phyloP scores from a whole-genome alignment of 495 filamentous ascomycete genomes.

The Podospora appendiculata region DNA sequence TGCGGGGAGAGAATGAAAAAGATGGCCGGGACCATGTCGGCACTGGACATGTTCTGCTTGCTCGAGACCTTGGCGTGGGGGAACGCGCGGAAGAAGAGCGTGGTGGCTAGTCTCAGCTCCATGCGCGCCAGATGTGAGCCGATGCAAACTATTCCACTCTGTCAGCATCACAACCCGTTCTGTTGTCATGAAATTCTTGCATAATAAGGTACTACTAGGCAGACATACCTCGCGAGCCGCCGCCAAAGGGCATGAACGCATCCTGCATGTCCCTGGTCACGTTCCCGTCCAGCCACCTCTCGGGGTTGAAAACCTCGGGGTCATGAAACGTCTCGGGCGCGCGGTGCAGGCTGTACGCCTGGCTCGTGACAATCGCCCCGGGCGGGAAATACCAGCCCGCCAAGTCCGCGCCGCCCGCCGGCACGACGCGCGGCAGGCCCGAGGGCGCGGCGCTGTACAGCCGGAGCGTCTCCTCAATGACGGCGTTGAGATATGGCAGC shows the following conservation, averaged over 20 bases:
- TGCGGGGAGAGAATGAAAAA: constrained; percentile 38
- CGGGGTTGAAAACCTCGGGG: constrained; percentile 24
- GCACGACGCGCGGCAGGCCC: constrained; percentile 30
- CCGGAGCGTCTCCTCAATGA: constrained; percentile 52
- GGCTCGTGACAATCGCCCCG: constrained; percentile 23
- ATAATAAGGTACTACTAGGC: background rate
- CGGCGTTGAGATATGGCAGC: constrained; percentile 41
- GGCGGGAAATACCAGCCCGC: constrained; percentile 15
- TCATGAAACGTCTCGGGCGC: constrained; percentile 5
- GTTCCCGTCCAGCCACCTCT: constrained; percentile 16
- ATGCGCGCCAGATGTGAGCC: constrained; percentile 25
- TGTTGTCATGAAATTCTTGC: constrained; percentile 23
- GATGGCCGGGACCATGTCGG: constrained; percentile 35
- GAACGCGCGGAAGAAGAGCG: constrained; percentile 24
- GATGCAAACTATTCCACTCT: constrained; percentile 22
- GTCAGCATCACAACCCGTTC: constrained; percentile 3
- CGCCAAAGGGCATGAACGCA: constrained; percentile 46
- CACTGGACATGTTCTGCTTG: constrained; percentile 33
- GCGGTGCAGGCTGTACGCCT: constrained; percentile 35
- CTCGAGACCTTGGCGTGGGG: constrained; percentile 18
- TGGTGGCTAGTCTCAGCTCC: constrained; percentile 22
- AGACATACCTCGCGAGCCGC: constrained; percentile 25
- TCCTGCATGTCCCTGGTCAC: constrained; percentile 46
- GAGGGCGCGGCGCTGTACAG: constrained; percentile 43
- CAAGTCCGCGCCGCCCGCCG: constrained; percentile 17